A percentile compares a stretch with the other conserved stretches of the same genome.
These are phyloP conservation scores for Pseudozyma sp. DNA, from an alignment of 1,284 basidiomycete species.

Conservation along the genomic window DNA sequence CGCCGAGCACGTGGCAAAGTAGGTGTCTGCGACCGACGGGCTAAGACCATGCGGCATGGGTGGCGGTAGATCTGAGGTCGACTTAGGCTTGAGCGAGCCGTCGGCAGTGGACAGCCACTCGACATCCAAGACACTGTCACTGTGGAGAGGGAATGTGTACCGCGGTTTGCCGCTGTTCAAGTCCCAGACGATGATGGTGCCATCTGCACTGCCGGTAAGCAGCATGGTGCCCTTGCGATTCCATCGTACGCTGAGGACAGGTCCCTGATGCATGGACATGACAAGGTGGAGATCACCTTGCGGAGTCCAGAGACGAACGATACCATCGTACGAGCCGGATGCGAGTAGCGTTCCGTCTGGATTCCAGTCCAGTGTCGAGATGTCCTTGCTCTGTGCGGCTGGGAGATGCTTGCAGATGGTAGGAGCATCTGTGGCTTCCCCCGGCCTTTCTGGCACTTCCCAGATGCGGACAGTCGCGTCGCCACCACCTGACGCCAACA, in stretches of 20 bases:
- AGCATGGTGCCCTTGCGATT: conserved; percentile 67
- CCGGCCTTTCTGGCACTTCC: conserved; percentile 58
- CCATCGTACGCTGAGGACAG: conserved; percentile 68
- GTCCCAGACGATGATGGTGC: conserved; percentile 68
- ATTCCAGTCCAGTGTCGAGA: conserved; percentile 68
- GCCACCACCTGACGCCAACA: conserved; percentile 67
- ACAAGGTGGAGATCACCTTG: conserved; percentile 68
- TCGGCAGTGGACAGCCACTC: conserved; percentile 64
- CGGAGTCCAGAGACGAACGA: conserved; percentile 68
- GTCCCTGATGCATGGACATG: conserved; percentile 69
- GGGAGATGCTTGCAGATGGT: conserved; percentile 68
- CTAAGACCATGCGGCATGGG: conserved; percentile 55
- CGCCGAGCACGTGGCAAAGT: conserved; percentile 67
- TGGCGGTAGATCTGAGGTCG: conserved; percentile 35
- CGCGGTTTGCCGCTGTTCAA: conserved; percentile 66
- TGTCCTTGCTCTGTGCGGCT: conserved; percentile 65
- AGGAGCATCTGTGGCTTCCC: conserved; percentile 45
- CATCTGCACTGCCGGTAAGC: conserved; percentile 65
- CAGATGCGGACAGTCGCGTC: conserved; percentile 69
- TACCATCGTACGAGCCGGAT: conserved; percentile 68
- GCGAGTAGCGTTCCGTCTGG: conserved; percentile 68
- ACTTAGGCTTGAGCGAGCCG: conserved; percentile 40
- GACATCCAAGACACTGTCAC: conserved; percentile 65
- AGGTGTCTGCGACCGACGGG: conserved; percentile 51
- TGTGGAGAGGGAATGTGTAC: conserved; percentile 65